These are phyloP conservation scores for Mentha longifolia DNA, from an alignment of 257 asterid species.

Conservation along the genomic window DNA sequence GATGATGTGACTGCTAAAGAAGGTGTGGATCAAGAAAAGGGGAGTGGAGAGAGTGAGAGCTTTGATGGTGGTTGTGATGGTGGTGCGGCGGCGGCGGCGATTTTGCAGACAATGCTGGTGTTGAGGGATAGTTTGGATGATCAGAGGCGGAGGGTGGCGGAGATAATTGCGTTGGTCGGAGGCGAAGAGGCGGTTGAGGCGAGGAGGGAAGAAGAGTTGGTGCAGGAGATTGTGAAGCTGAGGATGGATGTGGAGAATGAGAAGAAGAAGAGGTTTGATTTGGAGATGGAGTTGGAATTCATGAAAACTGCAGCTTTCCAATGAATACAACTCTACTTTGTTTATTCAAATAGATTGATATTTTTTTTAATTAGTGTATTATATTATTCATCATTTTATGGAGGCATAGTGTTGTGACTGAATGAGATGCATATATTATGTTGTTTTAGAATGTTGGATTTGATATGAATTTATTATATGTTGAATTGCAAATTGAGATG, in stretches of 20 bases:
- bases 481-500: too few species aligned
- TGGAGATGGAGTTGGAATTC: slow-evolving; percentile 63
- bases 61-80: slow-evolving; percentile 24
- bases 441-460: background rate
- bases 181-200: slow-evolving; percentile 45
- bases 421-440: background rate
- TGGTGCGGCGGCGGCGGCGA: slow-evolving; percentile 33
- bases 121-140: slow-evolving; percentile 65
- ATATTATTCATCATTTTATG: background rate
- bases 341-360: background rate
- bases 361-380: background rate
- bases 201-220: slow-evolving; percentile 52
- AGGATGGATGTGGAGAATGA: slow-evolving; percentile 59
- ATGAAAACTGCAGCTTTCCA: slow-evolving; percentile 45
- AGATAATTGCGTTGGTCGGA: slow-evolving; percentile 42
- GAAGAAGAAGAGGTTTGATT: slow-evolving; percentile 53
- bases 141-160: slow-evolving; percentile 53
- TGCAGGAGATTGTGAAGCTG: slow-evolving; percentile 50
- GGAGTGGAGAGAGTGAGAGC: slow-evolving; percentile 11
- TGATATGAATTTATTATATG: background rate
- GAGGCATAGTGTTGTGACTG: background rate
- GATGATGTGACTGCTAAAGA: slow-evolving; percentile 15
- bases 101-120: slow-evolving; percentile 46
- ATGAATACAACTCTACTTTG: too few species aligned
- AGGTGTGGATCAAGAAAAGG: slow-evolving; percentile 37